Conservation (phyloP, 2,329 filamentous ascomycete species). For the Ambrosiella xylebori region DNA sequence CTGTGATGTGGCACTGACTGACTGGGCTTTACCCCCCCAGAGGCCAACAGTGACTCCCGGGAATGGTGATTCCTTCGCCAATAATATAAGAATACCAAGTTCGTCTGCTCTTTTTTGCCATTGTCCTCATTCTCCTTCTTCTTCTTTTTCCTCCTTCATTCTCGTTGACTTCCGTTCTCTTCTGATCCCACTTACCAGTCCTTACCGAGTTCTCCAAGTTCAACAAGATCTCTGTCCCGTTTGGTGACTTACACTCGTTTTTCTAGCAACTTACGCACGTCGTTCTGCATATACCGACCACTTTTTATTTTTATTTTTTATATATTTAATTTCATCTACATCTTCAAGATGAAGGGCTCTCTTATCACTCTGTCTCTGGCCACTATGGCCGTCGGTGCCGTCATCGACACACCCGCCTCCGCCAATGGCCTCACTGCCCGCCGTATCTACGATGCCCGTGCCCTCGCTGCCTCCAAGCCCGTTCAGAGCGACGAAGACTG, state of each 20-base stretch:
- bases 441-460: neutral
- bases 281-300: conserved; percentile 4
- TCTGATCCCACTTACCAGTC: conserved; percentile 7
- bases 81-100: neutral
- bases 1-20: too few species aligned
- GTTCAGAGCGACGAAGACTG: neutral
- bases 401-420: conserved; percentile 4
- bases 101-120: neutral
- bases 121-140: neutral
- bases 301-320: conserved; percentile 2
- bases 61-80: neutral
- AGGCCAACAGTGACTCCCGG: neutral
- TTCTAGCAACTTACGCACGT: conserved; percentile 1
- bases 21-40: neutral
- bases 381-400: conserved; percentile 10
- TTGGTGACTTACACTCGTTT: conserved; percentile 10
- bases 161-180: conserved; percentile 11
- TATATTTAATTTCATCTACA: neutral
- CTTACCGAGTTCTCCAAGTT: conserved; percentile 10
- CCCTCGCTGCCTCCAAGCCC: neutral
- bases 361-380: conserved; percentile 12
- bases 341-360: conserved; percentile 12
- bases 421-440: conserved; percentile 5
- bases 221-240: conserved; percentile 7
- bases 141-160: conserved; percentile 5